Evolutionary conservation across 2,329 filamentous ascomycete species (phyloP).

Genomic region (Diaporthe australafricana): DNA sequence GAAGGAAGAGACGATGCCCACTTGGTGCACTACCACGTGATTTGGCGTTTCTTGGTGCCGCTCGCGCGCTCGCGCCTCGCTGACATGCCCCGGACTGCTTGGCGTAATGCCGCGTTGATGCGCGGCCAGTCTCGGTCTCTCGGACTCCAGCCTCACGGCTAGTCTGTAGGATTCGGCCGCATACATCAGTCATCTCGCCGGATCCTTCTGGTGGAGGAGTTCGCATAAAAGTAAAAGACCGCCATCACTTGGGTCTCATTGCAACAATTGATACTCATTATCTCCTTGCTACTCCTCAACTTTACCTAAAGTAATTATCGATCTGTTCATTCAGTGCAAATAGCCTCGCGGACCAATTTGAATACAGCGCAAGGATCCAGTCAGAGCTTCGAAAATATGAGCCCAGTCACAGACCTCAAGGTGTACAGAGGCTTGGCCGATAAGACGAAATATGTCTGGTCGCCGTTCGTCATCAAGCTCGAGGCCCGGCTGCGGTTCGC

Average conservation of each 20-base stretch:
- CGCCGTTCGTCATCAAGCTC: slow-evolving; percentile 72
- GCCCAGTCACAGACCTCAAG: slow-evolving; percentile 43
- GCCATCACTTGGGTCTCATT: too few species aligned
- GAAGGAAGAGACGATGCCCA: neutral
- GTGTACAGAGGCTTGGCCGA: slow-evolving; percentile 63
- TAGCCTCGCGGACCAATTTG: neutral
- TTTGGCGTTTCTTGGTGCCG: neutral
- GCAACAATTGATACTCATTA: neutral
- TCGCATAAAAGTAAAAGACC: neutral
- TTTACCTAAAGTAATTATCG: too few species aligned
- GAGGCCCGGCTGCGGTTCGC: slow-evolving; percentile 70
- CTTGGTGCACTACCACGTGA: neutral
- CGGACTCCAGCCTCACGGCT: slow-evolving; percentile 8
- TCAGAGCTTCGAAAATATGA: neutral
- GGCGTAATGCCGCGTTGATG: neutral
- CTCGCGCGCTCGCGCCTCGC: neutral
- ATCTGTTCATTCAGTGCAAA: neutral
- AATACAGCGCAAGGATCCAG: accelerated
- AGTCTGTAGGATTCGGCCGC: neutral
- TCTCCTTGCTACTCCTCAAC: neutral
- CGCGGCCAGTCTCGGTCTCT: slow-evolving; percentile 18
- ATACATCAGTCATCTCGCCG: neutral
- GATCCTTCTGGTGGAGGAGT: neutral
- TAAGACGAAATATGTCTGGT: slow-evolving; percentile 62
- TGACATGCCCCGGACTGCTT: too few species aligned